These are phyloP conservation scores for Ophiostoma australiae DNA, from an alignment of 2,329 filamentous ascomycete genomes.

Conservation along the genomic window DNA sequence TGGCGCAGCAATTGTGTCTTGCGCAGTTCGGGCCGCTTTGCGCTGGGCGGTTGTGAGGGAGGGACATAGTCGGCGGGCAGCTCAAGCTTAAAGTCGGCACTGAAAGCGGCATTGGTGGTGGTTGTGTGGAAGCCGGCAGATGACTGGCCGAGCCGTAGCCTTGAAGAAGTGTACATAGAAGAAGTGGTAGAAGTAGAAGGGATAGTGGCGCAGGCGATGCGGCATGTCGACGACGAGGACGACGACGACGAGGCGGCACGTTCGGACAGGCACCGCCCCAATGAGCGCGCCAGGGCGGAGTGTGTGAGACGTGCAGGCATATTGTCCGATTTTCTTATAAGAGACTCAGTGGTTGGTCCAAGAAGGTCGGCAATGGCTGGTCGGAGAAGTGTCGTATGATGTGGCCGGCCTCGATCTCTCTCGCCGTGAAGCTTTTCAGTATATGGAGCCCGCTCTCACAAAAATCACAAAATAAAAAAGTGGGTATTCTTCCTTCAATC, in stretches of 20 bases:
- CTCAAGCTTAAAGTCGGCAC: conserved; percentile 28
- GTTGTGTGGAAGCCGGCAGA: conserved; percentile 20
- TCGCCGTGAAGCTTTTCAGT: conserved; percentile 18
- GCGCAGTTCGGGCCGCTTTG: conserved; percentile 78
- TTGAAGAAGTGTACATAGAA: conserved; percentile 12
- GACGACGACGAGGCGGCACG: conserved; percentile 11
- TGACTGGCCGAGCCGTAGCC: neutral
- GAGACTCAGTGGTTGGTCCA: neutral
- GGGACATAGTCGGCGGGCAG: conserved; percentile 49
- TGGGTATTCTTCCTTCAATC: conserved; percentile 1
- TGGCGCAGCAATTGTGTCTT: conserved; percentile 83
- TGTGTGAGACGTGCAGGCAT: conserved; percentile 23
- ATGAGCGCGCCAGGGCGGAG: conserved; percentile 11
- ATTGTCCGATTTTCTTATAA: neutral
- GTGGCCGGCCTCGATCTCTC: conserved; percentile 13
- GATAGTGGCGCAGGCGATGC: neutral
- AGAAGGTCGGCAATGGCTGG: neutral
- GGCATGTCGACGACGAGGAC: neutral
- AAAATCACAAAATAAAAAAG: neutral
- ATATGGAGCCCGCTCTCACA: conserved; percentile 6
- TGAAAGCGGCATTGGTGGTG: neutral
- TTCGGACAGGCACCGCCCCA: conserved; percentile 24
- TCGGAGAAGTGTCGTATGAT: neutral
- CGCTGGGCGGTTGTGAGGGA: conserved; percentile 77
- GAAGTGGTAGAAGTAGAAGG: neutral